Base-by-base conservation (phyloP, 495 filamentous ascomycete species). In the Hypoxylon crocopeplum region DNA sequence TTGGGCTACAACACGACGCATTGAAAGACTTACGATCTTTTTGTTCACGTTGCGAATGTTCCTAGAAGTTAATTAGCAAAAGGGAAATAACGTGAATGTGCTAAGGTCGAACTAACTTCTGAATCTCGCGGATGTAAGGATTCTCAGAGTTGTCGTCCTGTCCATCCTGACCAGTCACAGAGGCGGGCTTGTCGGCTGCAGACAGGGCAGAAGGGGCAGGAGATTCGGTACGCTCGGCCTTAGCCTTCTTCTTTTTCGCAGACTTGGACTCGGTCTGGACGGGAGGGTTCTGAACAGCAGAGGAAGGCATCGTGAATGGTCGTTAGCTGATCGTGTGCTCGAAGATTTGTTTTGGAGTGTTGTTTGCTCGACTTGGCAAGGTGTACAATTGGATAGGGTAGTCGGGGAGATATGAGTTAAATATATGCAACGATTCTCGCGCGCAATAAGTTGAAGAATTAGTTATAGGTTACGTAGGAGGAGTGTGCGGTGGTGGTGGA, bases 11-110 rank as follows among this genome's bases (percentile, higher is more conserved):
- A 40, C 27, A 37, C 40, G 48, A 24, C 32, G 40, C 34, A 50
- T 45, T 34, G 5, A 39, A 47, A 2, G 44, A 79, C 90, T 74
- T 77, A 94, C 90, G 62, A 96, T 82, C 76, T 94, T 95, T 80
- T 97, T 97, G 71, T 83, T 83, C 40, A 90, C 73, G 69, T 90
- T 93, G 68, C 93, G 92, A 66, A 96, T 86, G 73, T 79, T 87
- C 80, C 91, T 96, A 67, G 20, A 46, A 22, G 27, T 37, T n/a
- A 15, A 63, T 74, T 44, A 77, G 68, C 24, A 24, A 16, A 19
- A 45, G 59, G 34, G 2, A 38, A 10, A 13, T 19, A 38, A 13
- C n/a, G 5, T n/a, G 34, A 17, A 53, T 1, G 32, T 15, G 8
- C 36, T 13, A 11, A 56, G 24, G 22, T 5, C 6, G 27, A 51